These are phyloP conservation scores for Schizothecium vesticola DNA, from an alignment of 495 filamentous ascomycete species.

Conservation along the genomic window DNA sequence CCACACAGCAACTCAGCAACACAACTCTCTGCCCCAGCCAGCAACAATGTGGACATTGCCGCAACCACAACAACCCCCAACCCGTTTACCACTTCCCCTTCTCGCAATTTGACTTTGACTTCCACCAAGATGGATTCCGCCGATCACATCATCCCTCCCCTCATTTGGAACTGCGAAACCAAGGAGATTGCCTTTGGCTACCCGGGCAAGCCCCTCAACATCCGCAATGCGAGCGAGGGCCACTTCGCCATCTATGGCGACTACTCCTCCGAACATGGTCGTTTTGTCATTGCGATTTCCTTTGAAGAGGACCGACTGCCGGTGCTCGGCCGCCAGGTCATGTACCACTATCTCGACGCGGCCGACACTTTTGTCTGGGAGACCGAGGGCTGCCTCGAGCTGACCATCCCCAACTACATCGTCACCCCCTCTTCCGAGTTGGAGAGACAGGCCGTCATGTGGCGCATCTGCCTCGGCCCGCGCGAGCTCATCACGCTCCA, in stretches of 20 bases:
- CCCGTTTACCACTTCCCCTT: neutral
- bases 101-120: neutral
- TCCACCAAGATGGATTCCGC: neutral
- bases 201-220: neutral
- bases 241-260: neutral
- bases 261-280: neutral
- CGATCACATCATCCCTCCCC: neutral
- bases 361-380: neutral
- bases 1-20: neutral
- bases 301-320: neutral
- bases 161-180: neutral
- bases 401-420: neutral
- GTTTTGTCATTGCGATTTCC: neutral
- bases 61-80: neutral
- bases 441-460: neutral
- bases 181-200: neutral
- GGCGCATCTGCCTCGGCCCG: neutral
- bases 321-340: neutral
- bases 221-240: neutral
- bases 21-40: neutral
- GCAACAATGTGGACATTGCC: neutral
- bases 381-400: neutral
- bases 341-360: constrained; percentile 2
- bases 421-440: neutral
- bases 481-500: neutral